These are phyloP conservation scores for Scolecobasidium constrictum DNA, from an alignment of 2,329 filamentous ascomycete species.

Conservation along the genomic window DNA sequence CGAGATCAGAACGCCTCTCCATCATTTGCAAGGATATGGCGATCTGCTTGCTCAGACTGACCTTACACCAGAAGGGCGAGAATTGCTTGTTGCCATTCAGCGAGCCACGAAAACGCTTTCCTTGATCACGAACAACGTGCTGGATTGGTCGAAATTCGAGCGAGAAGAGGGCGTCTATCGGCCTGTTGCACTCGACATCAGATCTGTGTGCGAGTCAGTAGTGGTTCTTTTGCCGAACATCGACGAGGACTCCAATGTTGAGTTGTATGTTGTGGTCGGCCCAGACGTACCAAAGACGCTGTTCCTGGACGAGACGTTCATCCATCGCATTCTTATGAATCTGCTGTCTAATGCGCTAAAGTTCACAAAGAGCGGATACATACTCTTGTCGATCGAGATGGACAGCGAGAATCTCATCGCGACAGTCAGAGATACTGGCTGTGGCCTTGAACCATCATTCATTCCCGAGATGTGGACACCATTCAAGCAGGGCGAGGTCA, in stretches of 20 bases:
- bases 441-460: slow-evolving; percentile 9
- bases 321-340: slow-evolving; percentile 26
- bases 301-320: slow-evolving; percentile 24
- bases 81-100: slow-evolving; percentile 22
- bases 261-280: slow-evolving; percentile 21
- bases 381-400: slow-evolving; percentile 3
- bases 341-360: slow-evolving; percentile 22
- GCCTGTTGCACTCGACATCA: slow-evolving; percentile 20
- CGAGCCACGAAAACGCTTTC: slow-evolving; percentile 24
- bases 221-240: slow-evolving; percentile 21
- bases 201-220: slow-evolving; percentile 23
- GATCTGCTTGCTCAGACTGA: slow-evolving; percentile 22
- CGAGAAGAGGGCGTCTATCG: slow-evolving; percentile 20
- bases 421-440: slow-evolving; percentile 7
- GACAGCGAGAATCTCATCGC: slow-evolving; percentile 5
- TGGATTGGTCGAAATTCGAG: slow-evolving; percentile 27
- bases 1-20: slow-evolving; percentile 25
- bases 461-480: slow-evolving; percentile 10
- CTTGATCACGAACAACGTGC: slow-evolving; percentile 25
- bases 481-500: slow-evolving; percentile 10
- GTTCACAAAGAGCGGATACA: slow-evolving; percentile 8
- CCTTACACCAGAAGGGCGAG: slow-evolving; percentile 21
- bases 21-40: slow-evolving; percentile 26
- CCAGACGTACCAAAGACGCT: slow-evolving; percentile 21
- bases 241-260: slow-evolving; percentile 21